Evolutionary conservation across 441 rosid species (phyloP), one percentile per base, ranked within the genome.

Genomic region (Corymbia calophylla): DNA sequence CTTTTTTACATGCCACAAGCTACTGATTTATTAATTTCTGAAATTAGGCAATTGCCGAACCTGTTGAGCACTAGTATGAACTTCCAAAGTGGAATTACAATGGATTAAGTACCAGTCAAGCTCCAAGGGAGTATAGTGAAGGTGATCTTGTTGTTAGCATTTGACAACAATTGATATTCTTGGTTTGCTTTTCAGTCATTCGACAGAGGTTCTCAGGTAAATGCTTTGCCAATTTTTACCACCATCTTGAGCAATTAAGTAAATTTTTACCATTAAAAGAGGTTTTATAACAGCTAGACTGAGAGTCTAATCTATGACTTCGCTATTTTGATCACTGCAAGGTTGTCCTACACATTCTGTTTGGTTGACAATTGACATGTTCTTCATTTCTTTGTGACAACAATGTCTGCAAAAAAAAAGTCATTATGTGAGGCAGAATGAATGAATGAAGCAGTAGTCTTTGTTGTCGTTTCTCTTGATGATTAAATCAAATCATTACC

Each of bases 121-220:
- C 49, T 39, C 1, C 0, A 16, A 19, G 73, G 35, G 73, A 66
- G 73, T 19, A 66, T 31, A 66, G 49, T 0, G 82, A 35, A 73
- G 29, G 49, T 39, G 49, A 73, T 73, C 29, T 73, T 23, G 39
- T 73, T 21, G 2, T 73, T 39, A 35, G 82, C 73, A 66, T n/a
- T 21, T 39, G 82, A 73, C 49, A 21, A 18, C 47, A 68, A 62
- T 62, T 13, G 17, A 62, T 17, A 29, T 62, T 29, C 68, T 0
- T 0, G 68, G 32, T 29, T 29, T 95, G 96, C 91, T 95, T 93
- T 53, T 95, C 95, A 9, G 80, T 32, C 23, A 68, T 68, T 68
- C 1, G 17, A 0, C 7, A 32, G 13, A 8, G 47, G 44, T 68
- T 68, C 80, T 17, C 23, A 8, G 1, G 80, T 17, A 68, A 68